These are phyloP conservation scores for Malbranchea zuffiana DNA, from an alignment of 2,329 filamentous ascomycete species.

Conservation along the genomic window DNA sequence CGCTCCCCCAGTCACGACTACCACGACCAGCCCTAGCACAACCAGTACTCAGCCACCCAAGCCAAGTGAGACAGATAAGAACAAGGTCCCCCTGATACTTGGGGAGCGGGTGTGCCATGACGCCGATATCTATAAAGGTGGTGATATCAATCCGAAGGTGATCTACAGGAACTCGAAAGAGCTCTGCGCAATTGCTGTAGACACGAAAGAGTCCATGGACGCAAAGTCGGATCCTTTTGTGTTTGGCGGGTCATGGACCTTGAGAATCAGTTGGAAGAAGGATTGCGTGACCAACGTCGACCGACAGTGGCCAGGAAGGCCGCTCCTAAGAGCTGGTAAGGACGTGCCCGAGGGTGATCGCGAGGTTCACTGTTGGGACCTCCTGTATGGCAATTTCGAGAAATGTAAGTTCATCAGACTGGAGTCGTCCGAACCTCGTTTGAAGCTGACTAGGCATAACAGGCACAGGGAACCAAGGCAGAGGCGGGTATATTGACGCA, in stretches of 20 bases:
- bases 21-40: not conserved
- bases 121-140: not conserved
- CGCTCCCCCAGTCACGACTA: not conserved
- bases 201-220: no score
- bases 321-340: not conserved
- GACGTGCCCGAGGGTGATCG: not conserved
- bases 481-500: constrained; percentile 5
- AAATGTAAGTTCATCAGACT: constrained; percentile 1
- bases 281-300: constrained; percentile 2
- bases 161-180: not conserved
- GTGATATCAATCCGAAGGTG: not conserved
- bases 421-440: not conserved
- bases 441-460: not conserved
- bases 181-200: no score
- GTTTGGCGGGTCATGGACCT: no score
- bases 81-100: not conserved
- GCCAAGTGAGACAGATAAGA: not conserved
- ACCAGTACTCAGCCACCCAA: not conserved
- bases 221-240: not conserved
- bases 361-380: not conserved
- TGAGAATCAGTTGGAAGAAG: constrained; percentile 2
- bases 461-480: constrained; percentile 3
- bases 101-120: not conserved
- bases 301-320: not conserved
- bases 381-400: not conserved